A percentile compares a stretch with the other conserved stretches of the same genome.
phyloP scores from a whole-genome alignment of 1,284 basidiomycete species.

The Trichosporon sp. region DNA sequence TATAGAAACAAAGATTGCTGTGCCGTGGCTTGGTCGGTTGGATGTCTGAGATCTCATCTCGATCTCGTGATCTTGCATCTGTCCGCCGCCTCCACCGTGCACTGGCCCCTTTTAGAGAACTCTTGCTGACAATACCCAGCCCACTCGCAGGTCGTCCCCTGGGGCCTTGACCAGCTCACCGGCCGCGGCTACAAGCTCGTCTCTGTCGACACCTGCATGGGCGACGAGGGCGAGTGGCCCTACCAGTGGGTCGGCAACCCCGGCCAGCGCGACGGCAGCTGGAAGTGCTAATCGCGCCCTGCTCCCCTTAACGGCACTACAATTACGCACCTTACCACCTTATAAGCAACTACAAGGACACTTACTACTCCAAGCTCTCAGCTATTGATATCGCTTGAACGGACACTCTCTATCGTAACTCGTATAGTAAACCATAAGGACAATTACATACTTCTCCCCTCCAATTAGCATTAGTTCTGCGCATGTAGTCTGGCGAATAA shows the following conservation, averaged over 20 bases:
- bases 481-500: conserved; percentile 12
- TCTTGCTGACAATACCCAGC: conserved; percentile 23
- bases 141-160: conserved; percentile 44
- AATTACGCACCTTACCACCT: background rate
- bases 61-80: background rate
- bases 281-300: conserved; percentile 43
- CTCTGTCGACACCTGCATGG: conserved; percentile 54
- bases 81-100: conserved; percentile 11
- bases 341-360: conserved; percentile 10
- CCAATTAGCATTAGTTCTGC: background rate
- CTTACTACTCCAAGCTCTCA: background rate
- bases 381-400: background rate
- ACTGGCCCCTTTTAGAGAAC: background rate
- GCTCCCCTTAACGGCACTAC: background rate
- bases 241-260: conserved; percentile 49
- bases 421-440: background rate
- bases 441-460: background rate
- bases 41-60: background rate
- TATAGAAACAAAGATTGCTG: conserved; percentile 24
- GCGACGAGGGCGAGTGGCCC: conserved; percentile 49
- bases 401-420: background rate
- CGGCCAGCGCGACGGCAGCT: conserved; percentile 44
- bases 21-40: conserved; percentile 15
- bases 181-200: conserved; percentile 52
- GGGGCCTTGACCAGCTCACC: conserved; percentile 41